A percentile compares a stretch with the other conserved stretches of the same genome.
Conservation (phyloP, 2,329 filamentous ascomycete species). For the Cladobotryum mycophilum region DNA sequence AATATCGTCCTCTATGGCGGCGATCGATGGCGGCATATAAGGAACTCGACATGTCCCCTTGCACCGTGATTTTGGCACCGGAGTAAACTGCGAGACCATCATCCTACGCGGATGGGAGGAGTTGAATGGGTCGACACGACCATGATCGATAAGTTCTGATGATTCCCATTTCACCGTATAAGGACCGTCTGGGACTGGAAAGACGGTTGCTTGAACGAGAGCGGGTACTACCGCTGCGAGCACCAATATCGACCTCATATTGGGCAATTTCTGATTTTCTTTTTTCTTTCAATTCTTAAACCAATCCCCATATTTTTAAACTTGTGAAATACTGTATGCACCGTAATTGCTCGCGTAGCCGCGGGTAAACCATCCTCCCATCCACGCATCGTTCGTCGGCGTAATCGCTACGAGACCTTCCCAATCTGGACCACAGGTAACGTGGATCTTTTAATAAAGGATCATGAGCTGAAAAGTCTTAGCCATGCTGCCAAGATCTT, state of each 20-base stretch:
- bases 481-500: too few relatives aligned
- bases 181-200: slow-evolving; percentile 7
- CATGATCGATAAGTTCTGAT: slow-evolving; percentile 24
- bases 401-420: background rate
- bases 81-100: slow-evolving; percentile 20
- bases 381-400: too few relatives aligned
- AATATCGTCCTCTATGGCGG: slow-evolving; percentile 17
- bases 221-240: background rate
- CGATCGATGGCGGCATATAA: slow-evolving; percentile 17
- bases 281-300: background rate
- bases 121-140: slow-evolving; percentile 28
- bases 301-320: background rate
- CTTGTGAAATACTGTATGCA: too few relatives aligned
- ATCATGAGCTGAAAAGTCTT: too few relatives aligned
- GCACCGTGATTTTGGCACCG: slow-evolving; percentile 14
- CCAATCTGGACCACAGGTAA: background rate
- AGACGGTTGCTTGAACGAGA: background rate
- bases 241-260: background rate
- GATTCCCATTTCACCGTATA: slow-evolving; percentile 13
- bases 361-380: too few relatives aligned
- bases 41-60: slow-evolving; percentile 15
- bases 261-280: background rate
- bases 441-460: too few relatives aligned
- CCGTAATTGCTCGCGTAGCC: too few relatives aligned
- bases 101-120: slow-evolving; percentile 16